phyloP scores from a whole-genome alignment of 352 stramenopile species.

The Globisporangium perplexum region DNA sequence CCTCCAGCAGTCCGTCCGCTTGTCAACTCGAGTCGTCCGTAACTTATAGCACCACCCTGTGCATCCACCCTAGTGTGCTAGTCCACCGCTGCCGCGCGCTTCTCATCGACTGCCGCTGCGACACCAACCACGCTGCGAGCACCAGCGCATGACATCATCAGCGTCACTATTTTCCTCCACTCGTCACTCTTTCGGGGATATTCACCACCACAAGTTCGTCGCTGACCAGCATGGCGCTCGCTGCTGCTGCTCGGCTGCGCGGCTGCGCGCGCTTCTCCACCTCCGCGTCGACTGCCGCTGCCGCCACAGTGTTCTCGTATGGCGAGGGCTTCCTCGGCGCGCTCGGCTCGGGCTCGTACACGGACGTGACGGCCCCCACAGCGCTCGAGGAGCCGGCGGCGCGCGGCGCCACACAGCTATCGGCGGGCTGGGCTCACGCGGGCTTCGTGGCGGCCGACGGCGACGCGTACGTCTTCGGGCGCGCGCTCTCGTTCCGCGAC shows the following conservation, averaged over 20 bases:
- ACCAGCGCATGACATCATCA: not conserved
- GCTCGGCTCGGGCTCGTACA: conserved; percentile 64
- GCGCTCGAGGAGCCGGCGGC: conserved; percentile 34
- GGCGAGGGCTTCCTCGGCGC: conserved; percentile 73
- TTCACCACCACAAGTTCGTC: not conserved
- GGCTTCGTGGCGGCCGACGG: conserved; percentile 68
- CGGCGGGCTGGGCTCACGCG: conserved; percentile 70
- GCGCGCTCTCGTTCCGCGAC: conserved; percentile 79
- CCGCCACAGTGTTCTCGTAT: conserved; percentile 61
- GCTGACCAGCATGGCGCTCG: not conserved
- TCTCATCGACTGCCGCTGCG: not conserved
- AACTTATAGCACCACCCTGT: not conserved
- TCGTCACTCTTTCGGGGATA: not conserved
- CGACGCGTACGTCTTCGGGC: conserved; percentile 68
- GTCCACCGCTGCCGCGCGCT: not conserved
- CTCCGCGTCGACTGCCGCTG: not conserved
- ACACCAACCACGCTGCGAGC: not conserved
- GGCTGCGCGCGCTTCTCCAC: not conserved
- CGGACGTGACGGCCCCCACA: conserved; percentile 38
- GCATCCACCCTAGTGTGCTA: not conserved
- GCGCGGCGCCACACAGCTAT: conserved; percentile 54
- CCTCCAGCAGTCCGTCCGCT: not conserved
- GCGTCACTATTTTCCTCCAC: not conserved
- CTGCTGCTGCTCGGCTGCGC: not conserved
- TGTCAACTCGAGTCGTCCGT: not conserved